Evolutionary conservation across 768 basidiomycete genomes (phyloP), one percentile per base, ranked within the genome.

Genomic region (Lactarius psammicola): DNA sequence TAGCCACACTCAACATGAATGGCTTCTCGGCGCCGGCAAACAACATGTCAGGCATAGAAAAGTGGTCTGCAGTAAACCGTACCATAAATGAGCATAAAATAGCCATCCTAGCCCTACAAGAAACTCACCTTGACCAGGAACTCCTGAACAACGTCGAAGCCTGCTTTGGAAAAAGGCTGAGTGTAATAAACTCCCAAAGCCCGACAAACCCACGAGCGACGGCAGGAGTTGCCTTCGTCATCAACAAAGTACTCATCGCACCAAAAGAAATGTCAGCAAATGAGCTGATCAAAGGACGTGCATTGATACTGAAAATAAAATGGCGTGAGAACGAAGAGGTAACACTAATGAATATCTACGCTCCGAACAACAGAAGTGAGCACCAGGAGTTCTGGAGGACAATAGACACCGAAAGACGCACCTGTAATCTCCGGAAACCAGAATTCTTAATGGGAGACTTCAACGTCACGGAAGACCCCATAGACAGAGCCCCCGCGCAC

Each of bases 381-480:
- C 55, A 63, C 30, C 28, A 54, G 1, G 28, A 13, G 0, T 63
- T 63, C 62, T 63, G 62, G 62, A 13, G 46, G 18, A 51, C 15
- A 59, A 30, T 13, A 46, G 11, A 56, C 5, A 31, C 0, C 4
- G 49, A 31, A 30, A 59, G 18, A 9, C 23, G 18, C 13, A 46
- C 17, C 3, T 2, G 2, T 13, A 40, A 40, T 13, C 38, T 40
- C 13, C 13, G 38, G 3, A 11, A 54, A 36, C 55, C 38, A 7
- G 38, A 40, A 1, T 40, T 40, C 38, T n/a, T n/a, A n/a, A n/a
- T n/a, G n/a, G n/a, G n/a, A n/a, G n/a, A n/a, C n/a, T n/a, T n/a
- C n/a, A n/a, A 17, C 15, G 15, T 17, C 15, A 17, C 13, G 11
- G 38, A 40, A 10, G 38, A 40, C 15, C 13, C 13, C 0, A 17